A percentile compares a stretch with the other conserved stretches of the same genome.
These are phyloP conservation scores for Calonectria pauciramosa DNA, from an alignment of 2,329 filamentous ascomycete genomes.

Conservation along the genomic window DNA sequence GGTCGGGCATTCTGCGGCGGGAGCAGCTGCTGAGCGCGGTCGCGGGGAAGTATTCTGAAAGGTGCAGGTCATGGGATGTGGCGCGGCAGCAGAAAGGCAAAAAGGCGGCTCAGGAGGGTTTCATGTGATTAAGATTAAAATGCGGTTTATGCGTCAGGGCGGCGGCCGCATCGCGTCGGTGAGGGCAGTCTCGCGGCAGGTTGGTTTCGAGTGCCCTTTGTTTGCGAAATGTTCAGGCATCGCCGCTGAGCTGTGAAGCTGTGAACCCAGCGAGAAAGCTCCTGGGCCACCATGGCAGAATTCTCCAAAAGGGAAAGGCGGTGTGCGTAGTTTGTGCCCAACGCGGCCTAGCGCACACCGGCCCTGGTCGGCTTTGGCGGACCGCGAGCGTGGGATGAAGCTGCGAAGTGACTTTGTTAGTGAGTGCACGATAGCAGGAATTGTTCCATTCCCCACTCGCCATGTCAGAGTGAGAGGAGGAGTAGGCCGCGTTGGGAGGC, in stretches of 20 bases:
- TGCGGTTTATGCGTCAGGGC: background rate
- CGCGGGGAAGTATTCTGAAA: conserved; percentile 27
- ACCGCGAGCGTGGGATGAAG: background rate
- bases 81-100: conserved; percentile 11
- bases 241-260: conserved; percentile 35
- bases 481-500: conserved; percentile 26
- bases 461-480: conserved; percentile 29
- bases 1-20: conserved; percentile 44
- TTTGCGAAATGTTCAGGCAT: conserved; percentile 17
- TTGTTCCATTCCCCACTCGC: conserved; percentile 41
- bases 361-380: conserved; percentile 8
- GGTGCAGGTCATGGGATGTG: conserved; percentile 28
- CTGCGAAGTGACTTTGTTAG: conserved; percentile 20
- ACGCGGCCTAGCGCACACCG: background rate
- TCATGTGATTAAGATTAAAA: background rate
- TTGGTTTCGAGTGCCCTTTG: conserved; percentile 14
- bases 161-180: conserved; percentile 15
- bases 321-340: conserved; percentile 14
- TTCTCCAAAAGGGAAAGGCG: conserved; percentile 36
- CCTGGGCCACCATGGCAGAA: conserved; percentile 24
- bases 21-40: conserved; percentile 33
- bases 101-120: background rate
- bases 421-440: conserved; percentile 34
- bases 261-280: background rate
- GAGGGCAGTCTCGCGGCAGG: background rate